A percentile compares a stretch with the other conserved stretches of the same genome.
These are phyloP conservation scores for Protomyces lactucae-debilis DNA, from an alignment of 1,139 yeast genomes.

Conservation along the genomic window DNA sequence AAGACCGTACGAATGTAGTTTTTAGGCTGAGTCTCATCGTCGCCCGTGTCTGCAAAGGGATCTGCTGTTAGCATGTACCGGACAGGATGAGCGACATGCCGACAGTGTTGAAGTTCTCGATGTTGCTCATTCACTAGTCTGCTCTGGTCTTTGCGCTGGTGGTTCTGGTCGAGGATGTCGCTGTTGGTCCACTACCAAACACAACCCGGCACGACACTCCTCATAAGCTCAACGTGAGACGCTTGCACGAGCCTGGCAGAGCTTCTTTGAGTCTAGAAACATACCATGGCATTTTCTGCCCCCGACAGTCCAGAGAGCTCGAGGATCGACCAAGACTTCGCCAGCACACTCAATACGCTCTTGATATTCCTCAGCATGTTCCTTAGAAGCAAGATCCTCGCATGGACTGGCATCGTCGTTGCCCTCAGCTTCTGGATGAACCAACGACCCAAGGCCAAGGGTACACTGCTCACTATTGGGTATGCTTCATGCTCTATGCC, in stretches of 20 bases:
- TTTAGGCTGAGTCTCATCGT: slow-evolving; percentile 94
- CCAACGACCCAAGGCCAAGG: not conserved
- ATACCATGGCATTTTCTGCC: no score
- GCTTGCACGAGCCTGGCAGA: no score
- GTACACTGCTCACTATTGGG: not conserved
- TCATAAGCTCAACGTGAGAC: no score
- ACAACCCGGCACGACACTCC: no score
- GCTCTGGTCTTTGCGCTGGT: not conserved
- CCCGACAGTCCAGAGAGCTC: not conserved
- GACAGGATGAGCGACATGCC: not conserved
- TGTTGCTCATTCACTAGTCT: slow-evolving; percentile 10
- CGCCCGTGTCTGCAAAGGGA: slow-evolving; percentile 99
- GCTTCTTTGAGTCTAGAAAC: no score
- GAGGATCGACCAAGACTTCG: not conserved
- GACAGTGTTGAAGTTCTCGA: slow-evolving; percentile 21
- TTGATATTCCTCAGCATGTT: not conserved
- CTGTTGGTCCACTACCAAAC: no score
- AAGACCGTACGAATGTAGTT: slow-evolving; percentile 74
- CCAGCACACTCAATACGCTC: not conserved
- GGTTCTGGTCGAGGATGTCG: not conserved
- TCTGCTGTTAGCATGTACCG: slow-evolving; percentile 43
- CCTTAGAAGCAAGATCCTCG: not conserved
- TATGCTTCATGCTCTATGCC: not conserved
- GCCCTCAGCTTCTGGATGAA: not conserved
- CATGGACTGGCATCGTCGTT: not conserved